phyloP scores from a whole-genome alignment of 2,329 filamentous ascomycete genomes.

The Alternaria gansuensis region DNA sequence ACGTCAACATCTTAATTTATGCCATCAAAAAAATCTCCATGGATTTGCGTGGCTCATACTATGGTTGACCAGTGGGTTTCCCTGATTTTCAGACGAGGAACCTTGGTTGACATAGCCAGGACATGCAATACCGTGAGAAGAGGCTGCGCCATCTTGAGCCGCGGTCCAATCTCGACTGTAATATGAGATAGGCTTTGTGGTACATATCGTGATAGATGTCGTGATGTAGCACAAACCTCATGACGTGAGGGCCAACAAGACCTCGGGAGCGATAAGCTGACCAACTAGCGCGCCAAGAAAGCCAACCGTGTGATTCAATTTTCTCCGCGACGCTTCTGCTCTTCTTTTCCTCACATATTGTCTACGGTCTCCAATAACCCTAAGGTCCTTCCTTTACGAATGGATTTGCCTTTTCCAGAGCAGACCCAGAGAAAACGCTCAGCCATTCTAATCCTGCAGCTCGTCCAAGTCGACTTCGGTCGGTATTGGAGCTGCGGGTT shows the following conservation, averaged over 20 bases:
- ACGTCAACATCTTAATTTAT: not conserved
- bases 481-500: slow-evolving; percentile 51
- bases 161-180: not conserved
- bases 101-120: not conserved
- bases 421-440: slow-evolving; percentile 49
- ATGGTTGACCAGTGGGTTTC: not conserved
- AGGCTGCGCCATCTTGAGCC: not conserved
- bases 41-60: not conserved
- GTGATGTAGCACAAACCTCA: not conserved
- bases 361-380: slow-evolving; percentile 40
- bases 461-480: slow-evolving; percentile 47
- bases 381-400: slow-evolving; percentile 37
- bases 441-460: slow-evolving; percentile 54
- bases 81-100: not conserved
- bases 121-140: not conserved
- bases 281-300: slow-evolving; percentile 19
- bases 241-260: not conserved
- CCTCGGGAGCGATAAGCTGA: not conserved
- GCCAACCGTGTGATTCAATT: slow-evolving; percentile 4
- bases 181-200: not conserved
- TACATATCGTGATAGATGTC: not conserved
- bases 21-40: not conserved
- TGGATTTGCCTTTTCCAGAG: slow-evolving; percentile 44
- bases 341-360: slow-evolving; percentile 44
- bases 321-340: slow-evolving; percentile 13